A percentile compares a stretch with the other conserved stretches of the same genome.
Evolutionary conservation across 805 yeast genomes (phyloP).

Genomic region (Starmerella cellae): DNA sequence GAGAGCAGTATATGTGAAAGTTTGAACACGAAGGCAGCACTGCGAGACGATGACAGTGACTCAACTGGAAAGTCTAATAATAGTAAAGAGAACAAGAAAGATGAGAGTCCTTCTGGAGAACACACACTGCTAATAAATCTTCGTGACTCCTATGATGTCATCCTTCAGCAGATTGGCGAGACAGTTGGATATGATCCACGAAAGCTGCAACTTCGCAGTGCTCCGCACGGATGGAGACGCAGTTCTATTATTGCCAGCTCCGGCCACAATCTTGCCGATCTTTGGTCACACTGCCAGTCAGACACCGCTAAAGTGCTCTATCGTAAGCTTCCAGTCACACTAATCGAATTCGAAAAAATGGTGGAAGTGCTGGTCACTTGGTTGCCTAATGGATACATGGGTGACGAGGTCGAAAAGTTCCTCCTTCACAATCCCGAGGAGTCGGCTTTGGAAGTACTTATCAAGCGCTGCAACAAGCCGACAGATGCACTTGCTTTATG

Average conservation of each 20-base stretch:
- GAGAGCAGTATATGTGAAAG: not conserved
- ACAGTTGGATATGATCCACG: constrained; percentile 46
- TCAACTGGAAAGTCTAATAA: not conserved
- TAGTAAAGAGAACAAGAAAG: not conserved
- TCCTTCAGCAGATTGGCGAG: constrained; percentile 50
- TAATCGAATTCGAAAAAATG: constrained; percentile 67
- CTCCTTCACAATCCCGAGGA: not conserved
- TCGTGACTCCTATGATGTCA: constrained; percentile 41
- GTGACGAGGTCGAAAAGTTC: not conserved
- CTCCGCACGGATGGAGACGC: constrained; percentile 1
- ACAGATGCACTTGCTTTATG: constrained; percentile 12
- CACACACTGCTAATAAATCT: constrained; percentile 53
- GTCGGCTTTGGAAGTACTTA: not conserved
- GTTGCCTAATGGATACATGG: constrained; percentile 48
- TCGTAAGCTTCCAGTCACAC: constrained; percentile 61
- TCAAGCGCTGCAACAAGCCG: not conserved
- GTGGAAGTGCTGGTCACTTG: constrained; percentile 52
- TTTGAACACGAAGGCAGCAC: not conserved
- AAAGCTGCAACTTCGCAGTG: constrained; percentile 41
- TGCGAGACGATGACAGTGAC: constrained; percentile 2
- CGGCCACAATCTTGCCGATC: constrained; percentile 10
- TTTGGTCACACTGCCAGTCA: constrained; percentile 8
- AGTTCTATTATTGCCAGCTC: not conserved
- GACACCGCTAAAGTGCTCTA: constrained; percentile 38
- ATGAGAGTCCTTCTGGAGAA: constrained; percentile 1